Evolutionary conservation across 768 basidiomycete genomes (phyloP).

Genomic region (Boletus tylopilopsis): DNA sequence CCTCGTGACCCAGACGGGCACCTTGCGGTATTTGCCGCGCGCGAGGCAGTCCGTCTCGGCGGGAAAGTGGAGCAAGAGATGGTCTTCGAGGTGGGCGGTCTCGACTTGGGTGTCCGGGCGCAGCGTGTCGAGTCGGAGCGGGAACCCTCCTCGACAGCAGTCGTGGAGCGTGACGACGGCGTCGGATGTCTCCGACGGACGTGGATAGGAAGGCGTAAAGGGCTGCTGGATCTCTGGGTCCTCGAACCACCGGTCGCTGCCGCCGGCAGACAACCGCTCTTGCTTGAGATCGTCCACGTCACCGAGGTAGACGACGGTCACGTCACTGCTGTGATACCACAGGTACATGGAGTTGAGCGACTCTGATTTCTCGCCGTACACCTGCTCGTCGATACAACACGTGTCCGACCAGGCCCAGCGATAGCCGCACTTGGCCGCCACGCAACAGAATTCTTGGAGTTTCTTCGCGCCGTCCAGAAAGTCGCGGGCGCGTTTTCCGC

Average conservation of each 20-base stretch:
- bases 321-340: conserved; percentile 24
- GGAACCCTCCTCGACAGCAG: not conserved
- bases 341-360: conserved; percentile 30
- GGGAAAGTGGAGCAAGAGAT: conserved; percentile 6
- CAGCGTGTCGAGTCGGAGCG: conserved; percentile 5
- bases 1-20: conserved; percentile 19
- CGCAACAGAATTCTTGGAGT: conserved; percentile 30
- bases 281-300: conserved; percentile 23
- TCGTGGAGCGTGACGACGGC: not conserved
- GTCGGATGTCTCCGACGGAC: not conserved
- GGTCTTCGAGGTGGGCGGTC: conserved; percentile 2
- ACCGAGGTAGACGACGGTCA: conserved; percentile 28
- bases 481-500: not conserved
- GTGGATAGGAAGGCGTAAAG: conserved; percentile 5
- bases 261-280: conserved; percentile 9
- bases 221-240: conserved; percentile 15
- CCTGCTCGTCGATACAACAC: conserved; percentile 26
- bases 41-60: not conserved
- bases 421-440: conserved; percentile 26
- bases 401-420: conserved; percentile 32
- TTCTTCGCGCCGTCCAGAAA: conserved; percentile 2
- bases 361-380: conserved; percentile 23
- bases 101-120: conserved; percentile 24
- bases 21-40: conserved; percentile 3
- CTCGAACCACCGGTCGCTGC: conserved; percentile 11